Base-by-base conservation (phyloP, 1,284 basidiomycete species). In the Fomitopsis schrenkii region DNA sequence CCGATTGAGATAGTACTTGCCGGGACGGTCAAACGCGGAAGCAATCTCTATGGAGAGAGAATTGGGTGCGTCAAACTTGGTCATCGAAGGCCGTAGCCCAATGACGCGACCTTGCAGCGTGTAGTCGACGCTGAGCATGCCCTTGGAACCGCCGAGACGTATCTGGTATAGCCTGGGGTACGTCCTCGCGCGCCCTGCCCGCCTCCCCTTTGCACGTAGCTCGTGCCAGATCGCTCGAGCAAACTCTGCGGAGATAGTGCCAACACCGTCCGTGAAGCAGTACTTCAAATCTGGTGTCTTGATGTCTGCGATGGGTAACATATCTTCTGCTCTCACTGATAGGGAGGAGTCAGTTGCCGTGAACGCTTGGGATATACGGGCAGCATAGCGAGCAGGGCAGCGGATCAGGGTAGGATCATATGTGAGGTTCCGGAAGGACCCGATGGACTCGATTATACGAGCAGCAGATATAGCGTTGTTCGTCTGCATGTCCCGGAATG, bases 341-440 rank as follows among this genome's bases (percentile, higher is more conserved):
- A 87, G 76, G 0, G 83, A 81, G 3, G 81, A 77, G 64, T 89
- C 86, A 0, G 89, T 91, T 0, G 88, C 80, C 0, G 88, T 90
- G 70, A 91, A 91, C 0, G 86, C 87, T 68, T 88, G 87, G 2
- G 87, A 86, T 35, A 91, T 78, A 17, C 89, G 77, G 8, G 90
- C 89, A 3, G 83, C 88, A 71, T 87, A 90, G 50, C 87, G 79
- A 30, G 88, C 88, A 2, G 89, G 88, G 63, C 85, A 88, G 55
- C 74, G 74, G n/a, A 81, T 81, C 8, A 88, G 75, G 0, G 68
- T 65, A 15, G 58, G 68, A 64, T 85, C 83, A 55, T 78, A 83
- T 5, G 59, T 26, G 0, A 83, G 74, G 36, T 77, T 69, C 5
- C 77, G 71, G 65, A 89, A 88, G 28, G 73, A 76, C 1, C 88